These are phyloP conservation scores for Osmanthus fragrans DNA, from an alignment of 257 asterid species.

Conservation along the genomic window DNA sequence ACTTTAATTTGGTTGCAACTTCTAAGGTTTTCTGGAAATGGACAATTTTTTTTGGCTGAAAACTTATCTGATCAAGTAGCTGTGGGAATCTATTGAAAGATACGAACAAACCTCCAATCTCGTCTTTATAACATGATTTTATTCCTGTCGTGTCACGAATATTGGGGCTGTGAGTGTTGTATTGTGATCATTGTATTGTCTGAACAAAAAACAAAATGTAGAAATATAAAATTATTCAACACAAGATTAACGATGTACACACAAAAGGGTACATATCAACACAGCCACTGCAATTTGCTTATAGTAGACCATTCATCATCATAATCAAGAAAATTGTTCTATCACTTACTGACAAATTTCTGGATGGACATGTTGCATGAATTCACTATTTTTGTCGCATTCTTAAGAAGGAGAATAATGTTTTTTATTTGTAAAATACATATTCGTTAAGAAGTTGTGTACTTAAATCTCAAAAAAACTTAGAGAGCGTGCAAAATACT, in stretches of 20 bases:
- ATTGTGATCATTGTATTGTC: slow-evolving; percentile 14
- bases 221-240: slow-evolving; percentile 36
- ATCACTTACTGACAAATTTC: slow-evolving; percentile 18
- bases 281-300: slow-evolving; percentile 19
- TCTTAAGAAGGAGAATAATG: not conserved
- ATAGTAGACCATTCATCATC: not conserved
- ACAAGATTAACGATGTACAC: slow-evolving; percentile 35
- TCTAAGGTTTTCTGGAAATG: not conserved
- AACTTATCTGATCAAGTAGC: not conserved
- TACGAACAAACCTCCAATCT: not conserved
- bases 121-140: slow-evolving; percentile 22
- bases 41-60: too few species aligned
- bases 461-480: too few species aligned
- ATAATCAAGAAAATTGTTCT: not conserved
- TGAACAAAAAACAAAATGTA: slow-evolving; percentile 19
- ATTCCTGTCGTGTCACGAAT: slow-evolving; percentile 44
- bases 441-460: not conserved
- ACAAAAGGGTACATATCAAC: slow-evolving; percentile 43
- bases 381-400: not conserved
- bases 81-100: too few species aligned
- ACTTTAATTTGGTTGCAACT: too few species aligned
- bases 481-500: too few species aligned
- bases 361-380: not conserved
- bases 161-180: slow-evolving; percentile 8
- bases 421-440: too few species aligned